Percentiles rank a stretch among this genome's conserved stretches.
phyloP scores from a whole-genome alignment of 129 eudicot species.

The Flaveria linearis region DNA sequence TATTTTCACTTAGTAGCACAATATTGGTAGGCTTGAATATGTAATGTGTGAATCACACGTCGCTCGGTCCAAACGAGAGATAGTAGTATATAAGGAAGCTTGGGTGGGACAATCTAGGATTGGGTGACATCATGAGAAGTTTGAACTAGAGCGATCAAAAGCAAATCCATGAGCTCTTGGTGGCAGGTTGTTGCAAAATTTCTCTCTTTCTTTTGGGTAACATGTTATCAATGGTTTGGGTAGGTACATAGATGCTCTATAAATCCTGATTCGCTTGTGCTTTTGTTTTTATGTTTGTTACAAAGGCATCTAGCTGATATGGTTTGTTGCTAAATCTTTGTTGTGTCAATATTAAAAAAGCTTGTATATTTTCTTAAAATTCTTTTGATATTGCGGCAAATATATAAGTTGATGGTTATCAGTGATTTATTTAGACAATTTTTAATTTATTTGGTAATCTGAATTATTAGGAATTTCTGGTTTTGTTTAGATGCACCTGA shows the following conservation, averaged over 20 bases:
- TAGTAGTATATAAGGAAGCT: too few relatives aligned
- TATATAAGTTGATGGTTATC: background rate
- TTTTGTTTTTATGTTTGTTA: background rate
- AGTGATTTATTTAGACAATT: background rate
- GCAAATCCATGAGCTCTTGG: too few relatives aligned
- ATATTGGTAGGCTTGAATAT: background rate
- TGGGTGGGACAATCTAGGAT: too few relatives aligned
- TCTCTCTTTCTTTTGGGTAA: background rate
- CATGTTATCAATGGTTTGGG: constrained; percentile 1
- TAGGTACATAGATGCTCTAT: background rate
- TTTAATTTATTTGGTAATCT: background rate
- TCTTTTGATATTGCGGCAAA: background rate
- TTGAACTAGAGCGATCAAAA: too few relatives aligned
- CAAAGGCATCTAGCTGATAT: background rate
- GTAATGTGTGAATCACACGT: background rate
- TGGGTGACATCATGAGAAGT: too few relatives aligned
- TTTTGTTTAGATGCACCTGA: constrained; percentile 25
- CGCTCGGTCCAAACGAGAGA: too few relatives aligned
- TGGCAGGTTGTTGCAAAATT: too few relatives aligned
- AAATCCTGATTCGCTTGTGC: background rate
- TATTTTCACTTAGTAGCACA: background rate
- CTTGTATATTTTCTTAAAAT: background rate
- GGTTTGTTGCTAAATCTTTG: constrained; percentile 13
- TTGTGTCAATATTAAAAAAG: background rate
- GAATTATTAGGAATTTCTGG: background rate